phyloP scores from a whole-genome alignment of 768 basidiomycete species.

The Boletus eberwhitei region DNA sequence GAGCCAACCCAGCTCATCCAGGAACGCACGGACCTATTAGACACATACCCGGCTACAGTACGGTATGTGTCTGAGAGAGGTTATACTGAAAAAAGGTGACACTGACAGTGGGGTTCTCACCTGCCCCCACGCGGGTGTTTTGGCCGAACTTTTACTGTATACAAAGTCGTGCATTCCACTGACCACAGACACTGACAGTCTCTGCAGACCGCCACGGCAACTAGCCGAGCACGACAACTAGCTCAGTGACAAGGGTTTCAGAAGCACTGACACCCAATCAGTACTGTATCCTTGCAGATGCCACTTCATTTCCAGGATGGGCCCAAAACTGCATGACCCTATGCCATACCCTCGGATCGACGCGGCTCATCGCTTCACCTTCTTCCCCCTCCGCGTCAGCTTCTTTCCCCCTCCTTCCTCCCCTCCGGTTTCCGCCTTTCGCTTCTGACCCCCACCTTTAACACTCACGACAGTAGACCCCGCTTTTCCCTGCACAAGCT shows the following conservation, averaged over 20 bases:
- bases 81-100: no score
- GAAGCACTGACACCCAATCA: not conserved
- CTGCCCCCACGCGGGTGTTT: not conserved
- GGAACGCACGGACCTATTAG: not conserved
- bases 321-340: not conserved
- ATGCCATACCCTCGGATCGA: constrained; percentile 1
- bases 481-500: constrained; percentile 40
- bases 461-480: constrained; percentile 77
- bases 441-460: constrained; percentile 55
- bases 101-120: not conserved
- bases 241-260: not conserved
- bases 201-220: not conserved
- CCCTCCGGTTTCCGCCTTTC: constrained; percentile 45
- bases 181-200: no score
- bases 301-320: not conserved
- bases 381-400: constrained; percentile 45
- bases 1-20: not conserved
- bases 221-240: not conserved
- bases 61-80: no score
- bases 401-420: constrained; percentile 43
- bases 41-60: not conserved
- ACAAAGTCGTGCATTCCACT: not conserved
- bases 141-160: no score
- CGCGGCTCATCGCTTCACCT: constrained; percentile 32
- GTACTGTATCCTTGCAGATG: no score